Conservation (phyloP, 371 early-diverging fungal genomes). For the Circinella minor region DNA sequence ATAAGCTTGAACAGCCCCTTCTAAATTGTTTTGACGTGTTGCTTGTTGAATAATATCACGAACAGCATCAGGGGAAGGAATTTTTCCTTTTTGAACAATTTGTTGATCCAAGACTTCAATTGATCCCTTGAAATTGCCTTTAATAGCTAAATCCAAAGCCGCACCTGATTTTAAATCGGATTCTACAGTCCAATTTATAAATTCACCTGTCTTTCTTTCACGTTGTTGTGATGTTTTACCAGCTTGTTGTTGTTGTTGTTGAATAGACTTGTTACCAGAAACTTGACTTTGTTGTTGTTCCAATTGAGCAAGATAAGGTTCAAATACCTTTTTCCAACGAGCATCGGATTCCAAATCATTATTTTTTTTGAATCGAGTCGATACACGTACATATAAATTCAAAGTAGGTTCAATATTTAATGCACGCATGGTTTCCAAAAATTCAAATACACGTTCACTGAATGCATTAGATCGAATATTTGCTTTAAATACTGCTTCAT, state of each 20-base stretch:
- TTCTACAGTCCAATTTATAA: not conserved
- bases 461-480: constrained; percentile 7
- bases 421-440: constrained; percentile 19
- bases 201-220: not conserved
- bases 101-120: constrained; percentile 28
- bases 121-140: constrained; percentile 35
- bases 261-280: not conserved
- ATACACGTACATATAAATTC: constrained; percentile 24
- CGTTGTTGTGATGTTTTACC: not conserved
- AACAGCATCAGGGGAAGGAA: constrained; percentile 44
- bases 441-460: constrained; percentile 8
- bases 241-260: not conserved
- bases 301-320: constrained; percentile 21
- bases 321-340: constrained; percentile 41
- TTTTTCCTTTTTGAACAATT: constrained; percentile 33
- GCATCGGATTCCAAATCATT: constrained; percentile 32
- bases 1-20: constrained; percentile 34
- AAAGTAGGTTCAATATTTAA: constrained; percentile 13
- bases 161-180: constrained; percentile 32
- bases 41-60: constrained; percentile 48
- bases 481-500: constrained; percentile 17
- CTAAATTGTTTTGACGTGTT: constrained; percentile 29
- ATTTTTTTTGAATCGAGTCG: constrained; percentile 22
- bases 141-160: constrained; percentile 32
- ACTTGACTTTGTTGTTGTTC: not conserved